A percentile compares a stretch with the other conserved stretches of the same genome.
Evolutionary conservation across 768 basidiomycete genomes (phyloP).

Genomic region (Agrocybe chaxingu): DNA sequence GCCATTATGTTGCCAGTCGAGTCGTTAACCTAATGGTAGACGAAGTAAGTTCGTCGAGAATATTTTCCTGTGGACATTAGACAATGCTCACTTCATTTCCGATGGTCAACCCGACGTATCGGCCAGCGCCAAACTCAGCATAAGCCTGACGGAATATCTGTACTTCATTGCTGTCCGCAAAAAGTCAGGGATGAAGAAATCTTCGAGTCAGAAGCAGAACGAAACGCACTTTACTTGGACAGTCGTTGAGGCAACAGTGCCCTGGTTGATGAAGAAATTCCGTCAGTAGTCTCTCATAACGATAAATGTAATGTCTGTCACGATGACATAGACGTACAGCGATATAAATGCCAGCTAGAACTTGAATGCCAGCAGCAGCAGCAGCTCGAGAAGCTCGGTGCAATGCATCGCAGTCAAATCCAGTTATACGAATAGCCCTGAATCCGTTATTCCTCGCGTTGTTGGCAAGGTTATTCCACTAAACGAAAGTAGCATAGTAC

Average conservation of each 20-base stretch:
- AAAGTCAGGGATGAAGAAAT: neutral
- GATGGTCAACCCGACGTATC: constrained; percentile 32
- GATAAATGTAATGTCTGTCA: neutral
- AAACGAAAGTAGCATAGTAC: neutral
- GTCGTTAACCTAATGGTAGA: constrained; percentile 24
- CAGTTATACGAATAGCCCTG: constrained; percentile 29
- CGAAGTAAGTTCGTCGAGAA: neutral
- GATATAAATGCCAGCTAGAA: constrained; percentile 33
- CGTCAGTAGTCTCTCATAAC: neutral
- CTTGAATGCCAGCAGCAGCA: constrained; percentile 23
- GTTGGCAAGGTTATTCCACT: constrained; percentile 33
- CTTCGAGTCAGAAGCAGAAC: neutral
- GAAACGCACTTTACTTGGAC: constrained; percentile 26
- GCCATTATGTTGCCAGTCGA: constrained; percentile 28
- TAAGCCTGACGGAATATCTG: constrained; percentile 30
- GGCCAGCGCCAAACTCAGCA: constrained; percentile 25
- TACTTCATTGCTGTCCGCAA: constrained; percentile 28
- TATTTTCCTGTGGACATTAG: neutral
- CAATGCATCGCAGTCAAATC: constrained; percentile 35
- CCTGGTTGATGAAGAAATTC: constrained; percentile 14
- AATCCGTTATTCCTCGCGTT: constrained; percentile 29
- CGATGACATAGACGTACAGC: constrained; percentile 14
- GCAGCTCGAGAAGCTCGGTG: constrained; percentile 32
- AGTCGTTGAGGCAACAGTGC: constrained; percentile 22
- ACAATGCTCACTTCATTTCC: constrained; percentile 31